Conservation (phyloP, 768 basidiomycete genomes). For the Psilocybe tampanensis region DNA sequence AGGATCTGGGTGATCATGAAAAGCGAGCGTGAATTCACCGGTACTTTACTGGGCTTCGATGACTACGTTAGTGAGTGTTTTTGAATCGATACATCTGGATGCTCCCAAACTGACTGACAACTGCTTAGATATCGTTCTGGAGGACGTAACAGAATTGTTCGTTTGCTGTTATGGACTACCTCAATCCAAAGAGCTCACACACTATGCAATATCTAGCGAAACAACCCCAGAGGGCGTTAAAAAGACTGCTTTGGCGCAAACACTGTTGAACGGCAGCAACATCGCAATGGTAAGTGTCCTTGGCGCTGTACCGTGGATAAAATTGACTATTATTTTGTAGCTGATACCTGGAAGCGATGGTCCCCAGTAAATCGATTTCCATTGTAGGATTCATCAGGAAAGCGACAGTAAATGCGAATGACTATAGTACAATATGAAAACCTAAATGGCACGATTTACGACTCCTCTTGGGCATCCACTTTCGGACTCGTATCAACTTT, state of each 20-base stretch:
- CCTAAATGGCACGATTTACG: neutral
- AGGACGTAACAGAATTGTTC: constrained; percentile 96
- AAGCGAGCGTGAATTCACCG: constrained; percentile 94
- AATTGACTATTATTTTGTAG: constrained; percentile 20
- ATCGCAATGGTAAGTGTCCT: constrained; percentile 83
- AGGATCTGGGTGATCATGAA: constrained; percentile 99
- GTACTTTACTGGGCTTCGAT: constrained; percentile 93
- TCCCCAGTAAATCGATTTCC: constrained; percentile 17
- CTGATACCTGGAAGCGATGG: constrained; percentile 42
- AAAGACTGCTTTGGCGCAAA: constrained; percentile 83
- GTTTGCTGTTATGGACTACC: constrained; percentile 28
- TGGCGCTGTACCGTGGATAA: neutral
- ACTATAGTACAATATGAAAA: neutral
- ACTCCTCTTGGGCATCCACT: neutral
- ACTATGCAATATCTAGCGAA: constrained; percentile 60
- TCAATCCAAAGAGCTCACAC: neutral
- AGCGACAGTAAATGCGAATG: neutral
- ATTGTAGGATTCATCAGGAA: neutral
- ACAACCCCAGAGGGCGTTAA: constrained; percentile 81
- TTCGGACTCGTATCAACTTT: neutral
- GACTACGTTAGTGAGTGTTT: constrained; percentile 95
- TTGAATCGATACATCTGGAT: neutral
- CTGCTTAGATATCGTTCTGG: constrained; percentile 82
- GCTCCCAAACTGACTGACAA: neutral
- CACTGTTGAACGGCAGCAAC: constrained; percentile 91